Percentiles rank a stretch among this genome's conserved stretches.
phyloP scores from a whole-genome alignment of 148 eudicot genomes.

The Bassia scoparia region DNA sequence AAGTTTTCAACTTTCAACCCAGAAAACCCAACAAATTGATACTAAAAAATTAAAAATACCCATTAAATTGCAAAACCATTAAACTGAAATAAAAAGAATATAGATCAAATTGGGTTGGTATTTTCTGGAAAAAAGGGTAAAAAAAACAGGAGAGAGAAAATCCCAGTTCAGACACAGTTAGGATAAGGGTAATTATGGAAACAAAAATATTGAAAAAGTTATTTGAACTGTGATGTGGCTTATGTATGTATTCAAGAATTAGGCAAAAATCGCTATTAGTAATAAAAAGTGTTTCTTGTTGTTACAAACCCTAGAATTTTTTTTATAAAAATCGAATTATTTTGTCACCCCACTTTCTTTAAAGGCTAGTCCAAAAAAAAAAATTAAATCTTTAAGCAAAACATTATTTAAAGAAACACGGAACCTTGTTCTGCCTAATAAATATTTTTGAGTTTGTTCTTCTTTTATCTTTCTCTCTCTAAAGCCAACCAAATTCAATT shows the following conservation, averaged over 20 bases:
- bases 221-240: constrained; percentile 14
- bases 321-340: background rate
- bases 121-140: constrained; percentile 14
- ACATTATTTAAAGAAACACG: background rate
- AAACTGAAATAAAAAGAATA: constrained; percentile 1
- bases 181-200: constrained; percentile 39
- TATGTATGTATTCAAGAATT: constrained; percentile 15
- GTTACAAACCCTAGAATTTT: constrained; percentile 27
- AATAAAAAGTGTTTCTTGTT: constrained; percentile 4
- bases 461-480: background rate
- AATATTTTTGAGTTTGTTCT: background rate
- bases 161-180: constrained; percentile 26
- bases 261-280: constrained; percentile 17
- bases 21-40: constrained; percentile 13
- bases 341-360: constrained; percentile 14
- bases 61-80: constrained; percentile 8
- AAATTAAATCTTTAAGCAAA: background rate
- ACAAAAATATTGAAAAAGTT: background rate
- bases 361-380: constrained; percentile 13
- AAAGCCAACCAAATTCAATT: background rate
- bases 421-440: constrained; percentile 15
- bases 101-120: constrained; percentile 16
- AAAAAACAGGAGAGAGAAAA: constrained; percentile 17
- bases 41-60: background rate
- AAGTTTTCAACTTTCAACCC: background rate